phyloP scores from a whole-genome alignment of 2,329 filamentous ascomycete species.

The Sclerotinia subarctica region DNA sequence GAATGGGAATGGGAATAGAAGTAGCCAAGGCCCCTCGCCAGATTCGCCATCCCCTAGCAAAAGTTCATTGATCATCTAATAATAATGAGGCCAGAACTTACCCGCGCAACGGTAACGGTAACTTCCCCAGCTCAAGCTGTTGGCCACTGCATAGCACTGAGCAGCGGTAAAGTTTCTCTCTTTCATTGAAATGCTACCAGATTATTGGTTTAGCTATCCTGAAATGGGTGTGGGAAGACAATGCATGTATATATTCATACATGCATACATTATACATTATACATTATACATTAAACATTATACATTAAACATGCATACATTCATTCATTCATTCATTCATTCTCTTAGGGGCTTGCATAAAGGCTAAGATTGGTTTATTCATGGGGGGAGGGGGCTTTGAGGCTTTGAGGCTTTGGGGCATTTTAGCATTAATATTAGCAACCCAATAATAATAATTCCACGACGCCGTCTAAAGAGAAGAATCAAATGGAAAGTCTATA shows the following conservation, averaged over 20 bases:
- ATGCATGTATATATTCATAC: too few species aligned
- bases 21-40: background rate
- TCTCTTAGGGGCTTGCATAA: conserved; percentile 13
- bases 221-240: background rate
- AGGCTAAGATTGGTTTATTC: conserved; percentile 14
- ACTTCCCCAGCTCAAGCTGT: conserved; percentile 1
- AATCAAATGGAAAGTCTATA: background rate
- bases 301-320: too few species aligned
- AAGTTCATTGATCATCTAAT: background rate
- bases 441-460: background rate
- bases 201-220: background rate
- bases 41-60: background rate
- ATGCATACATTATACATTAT: too few species aligned
- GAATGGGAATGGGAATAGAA: background rate
- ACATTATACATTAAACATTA: too few species aligned
- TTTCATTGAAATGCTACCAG: background rate
- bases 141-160: too few species aligned
- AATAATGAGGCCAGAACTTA: background rate
- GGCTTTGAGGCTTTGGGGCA: background rate
- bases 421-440: background rate
- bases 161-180: conserved; percentile 14
- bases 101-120: conserved; percentile 9
- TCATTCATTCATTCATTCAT: too few species aligned
- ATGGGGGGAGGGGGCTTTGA: too few species aligned
- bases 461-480: background rate